Evolutionary conservation across 2,329 filamentous ascomycete species (phyloP), one percentile per base, ranked within the genome.

Genomic region (Pezicula neosporulosa): DNA sequence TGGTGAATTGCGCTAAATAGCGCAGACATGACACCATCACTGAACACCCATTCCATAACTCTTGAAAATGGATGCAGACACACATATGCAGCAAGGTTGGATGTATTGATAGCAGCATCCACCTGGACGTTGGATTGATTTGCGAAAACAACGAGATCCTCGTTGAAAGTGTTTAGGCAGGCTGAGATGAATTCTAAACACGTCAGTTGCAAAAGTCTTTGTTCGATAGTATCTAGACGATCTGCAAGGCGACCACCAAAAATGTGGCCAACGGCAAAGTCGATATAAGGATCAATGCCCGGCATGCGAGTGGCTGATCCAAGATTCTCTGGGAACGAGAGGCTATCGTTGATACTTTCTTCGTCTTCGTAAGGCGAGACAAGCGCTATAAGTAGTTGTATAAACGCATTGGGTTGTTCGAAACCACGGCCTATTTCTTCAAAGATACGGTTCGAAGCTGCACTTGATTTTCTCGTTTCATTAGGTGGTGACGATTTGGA

Each of bases 31-130:
- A 97, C 89, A 57, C 87, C 90, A 63, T 95, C 90, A 65, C 96
- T 97, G 70, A 96, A 96, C 70, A 99, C 82, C 91, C 94, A 97
- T 66, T 99, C 94, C 89, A 97, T 97, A 15, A 96, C 86, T 53
- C 95, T 84, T 3, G 89, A 85, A 64, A 97, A 99, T 0, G 95
- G 93, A 70, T 99, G 95, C 48, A 96, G 80, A 21, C 85, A 83
- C 52, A 94, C 84, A 66, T 99, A 99, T 6, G 81, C 80, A 46
- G 85, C 82, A 4, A 97, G 75, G 50, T 89, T 88, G 3, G 86
- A 87, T 4, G 89, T 80, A 39, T 80, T 80, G 57, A 96, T 89
- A 15, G 87, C 82, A 9, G 80, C 72, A 66, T 97, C 91, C 15
- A 96, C 84, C 24, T 82, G 75, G 28, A 95, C 77, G 54, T 81